Base-by-base conservation (phyloP, 2,329 filamentous ascomycete species). In the Hymenotorrendiella dingleyae region DNA sequence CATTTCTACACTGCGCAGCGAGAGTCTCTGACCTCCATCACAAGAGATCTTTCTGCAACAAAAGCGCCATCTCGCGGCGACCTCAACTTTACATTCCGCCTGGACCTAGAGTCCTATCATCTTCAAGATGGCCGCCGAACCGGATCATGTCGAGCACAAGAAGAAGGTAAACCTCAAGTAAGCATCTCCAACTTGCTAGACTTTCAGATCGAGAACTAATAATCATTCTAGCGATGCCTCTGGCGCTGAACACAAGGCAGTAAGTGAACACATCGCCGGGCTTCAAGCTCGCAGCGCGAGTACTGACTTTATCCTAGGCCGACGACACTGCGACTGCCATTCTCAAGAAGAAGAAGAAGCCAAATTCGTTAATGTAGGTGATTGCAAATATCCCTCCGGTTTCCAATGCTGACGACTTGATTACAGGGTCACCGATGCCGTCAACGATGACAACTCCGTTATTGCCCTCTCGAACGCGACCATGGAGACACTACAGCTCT, bases 311-410 rank as follows among this genome's bases (percentile, higher is more conserved):
- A 30, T 22, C 52, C 46, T 61, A 94, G 82, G 82, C 88, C 60
- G 86, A 96, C 66, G 93, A 95, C 64, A 88, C 84, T 50, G 81
- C 93, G 40, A 98, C 93, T 34, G 93, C 93, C 56, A 98, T 98
- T 60, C 80, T 98, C 62, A 97, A 96, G 76, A 97, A 97, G 80
- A 98, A 98, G 85, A 98, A 98, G 90, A 98, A 98, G 87, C 90
- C 90, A 60, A 98, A 98, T 72, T 94, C 91, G 63, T 72, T 98
- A 67, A 94, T 98, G 89, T 94, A 76, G 67, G 83, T 67, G 57
- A 27, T 30, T 24, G 38, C 35, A 16, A 20, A 3, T 24, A 23
- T 10, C 47, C 50, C 47, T 47, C 64, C 29, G 27, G 40, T 47
- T 48, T 64, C 27, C 35, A 35, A 43, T 48, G 49, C 59, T 70